Evolutionary conservation across 257 asterid species (phyloP).

Genomic region (Vinca minor): DNA sequence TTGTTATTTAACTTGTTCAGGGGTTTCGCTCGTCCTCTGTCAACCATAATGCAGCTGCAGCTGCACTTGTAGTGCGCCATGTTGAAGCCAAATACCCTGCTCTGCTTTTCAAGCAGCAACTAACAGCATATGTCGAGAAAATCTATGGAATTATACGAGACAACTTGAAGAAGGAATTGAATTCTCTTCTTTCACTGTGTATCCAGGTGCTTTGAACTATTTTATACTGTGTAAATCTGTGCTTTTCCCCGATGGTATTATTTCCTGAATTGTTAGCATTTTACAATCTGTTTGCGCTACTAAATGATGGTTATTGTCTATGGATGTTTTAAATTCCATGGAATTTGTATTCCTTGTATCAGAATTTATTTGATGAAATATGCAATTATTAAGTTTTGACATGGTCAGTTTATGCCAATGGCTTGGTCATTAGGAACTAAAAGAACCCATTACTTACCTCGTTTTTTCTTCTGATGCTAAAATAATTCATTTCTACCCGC

Average conservation of each 20-base stretch:
- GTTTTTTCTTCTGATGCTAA: background rate
- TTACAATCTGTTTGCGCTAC: background rate
- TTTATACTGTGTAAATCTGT: slow-evolving; percentile 9
- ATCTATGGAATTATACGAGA: slow-evolving; percentile 95
- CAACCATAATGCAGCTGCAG: slow-evolving; percentile 66
- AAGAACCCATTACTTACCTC: background rate
- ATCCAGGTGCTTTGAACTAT: slow-evolving; percentile 57
- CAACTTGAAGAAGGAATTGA: slow-evolving; percentile 84
- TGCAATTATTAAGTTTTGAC: background rate
- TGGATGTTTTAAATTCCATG: background rate
- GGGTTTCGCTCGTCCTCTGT: slow-evolving; percentile 91
- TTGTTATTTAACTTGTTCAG: slow-evolving; percentile 31
- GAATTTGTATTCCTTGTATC: background rate
- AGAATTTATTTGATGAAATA: background rate
- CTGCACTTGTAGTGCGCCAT: slow-evolving; percentile 80
- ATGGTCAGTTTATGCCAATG: background rate
- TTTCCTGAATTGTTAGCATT: background rate
- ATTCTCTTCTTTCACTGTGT: slow-evolving; percentile 68
- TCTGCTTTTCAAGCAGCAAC: slow-evolving; percentile 97
- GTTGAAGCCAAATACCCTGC: slow-evolving; percentile 98
- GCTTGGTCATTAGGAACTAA: background rate
- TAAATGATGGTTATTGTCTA: background rate
- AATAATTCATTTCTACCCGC: background rate
- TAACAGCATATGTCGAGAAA: slow-evolving; percentile 93
- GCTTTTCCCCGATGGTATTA: background rate